These are phyloP conservation scores for Fusarium chlamydosporum DNA, from an alignment of 2,329 filamentous ascomycete species.

Conservation along the genomic window DNA sequence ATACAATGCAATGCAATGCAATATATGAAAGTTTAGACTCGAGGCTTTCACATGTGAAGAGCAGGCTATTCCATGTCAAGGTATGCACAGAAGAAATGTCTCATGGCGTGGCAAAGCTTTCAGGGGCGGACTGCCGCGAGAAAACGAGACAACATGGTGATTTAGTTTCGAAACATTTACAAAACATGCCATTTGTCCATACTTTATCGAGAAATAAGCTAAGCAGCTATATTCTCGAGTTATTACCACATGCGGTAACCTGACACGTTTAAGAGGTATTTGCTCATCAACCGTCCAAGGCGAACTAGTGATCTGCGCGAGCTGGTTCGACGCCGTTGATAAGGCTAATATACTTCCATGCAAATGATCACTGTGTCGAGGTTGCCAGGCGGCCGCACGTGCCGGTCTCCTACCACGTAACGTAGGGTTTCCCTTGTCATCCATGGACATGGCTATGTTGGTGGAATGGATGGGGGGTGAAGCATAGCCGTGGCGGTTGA, in stretches of 20 bases:
- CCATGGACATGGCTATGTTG: background rate
- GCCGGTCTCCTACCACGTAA: background rate
- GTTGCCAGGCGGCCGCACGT: conserved; percentile 7
- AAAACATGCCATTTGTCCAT: background rate
- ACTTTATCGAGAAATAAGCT: background rate
- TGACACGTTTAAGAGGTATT: conserved; percentile 22
- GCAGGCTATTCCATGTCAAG: conserved; percentile 22
- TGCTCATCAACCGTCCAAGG: conserved; percentile 24
- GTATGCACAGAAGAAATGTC: background rate
- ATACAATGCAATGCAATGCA: conserved; percentile 17
- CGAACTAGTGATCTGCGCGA: conserved; percentile 21
- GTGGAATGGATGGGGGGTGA: conserved; percentile 24
- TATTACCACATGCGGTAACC: conserved; percentile 36
- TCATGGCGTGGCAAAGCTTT: background rate
- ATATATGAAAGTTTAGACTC: background rate
- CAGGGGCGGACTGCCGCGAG: conserved; percentile 19
- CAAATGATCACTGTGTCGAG: conserved; percentile 13
- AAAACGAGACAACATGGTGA: conserved; percentile 4
- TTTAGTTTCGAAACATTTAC: conserved; percentile 4
- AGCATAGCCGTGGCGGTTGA: conserved; percentile 21
- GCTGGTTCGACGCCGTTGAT: conserved; percentile 27
- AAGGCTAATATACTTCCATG: conserved; percentile 24
- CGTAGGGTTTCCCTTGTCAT: background rate
- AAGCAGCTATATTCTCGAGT: conserved; percentile 8
- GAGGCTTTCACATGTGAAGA: conserved; percentile 15